Percentiles rank a stretch among this genome's conserved stretches.
Evolutionary conservation across 1,139 yeast species (phyloP).

Genomic region (Candida mesenterica): DNA sequence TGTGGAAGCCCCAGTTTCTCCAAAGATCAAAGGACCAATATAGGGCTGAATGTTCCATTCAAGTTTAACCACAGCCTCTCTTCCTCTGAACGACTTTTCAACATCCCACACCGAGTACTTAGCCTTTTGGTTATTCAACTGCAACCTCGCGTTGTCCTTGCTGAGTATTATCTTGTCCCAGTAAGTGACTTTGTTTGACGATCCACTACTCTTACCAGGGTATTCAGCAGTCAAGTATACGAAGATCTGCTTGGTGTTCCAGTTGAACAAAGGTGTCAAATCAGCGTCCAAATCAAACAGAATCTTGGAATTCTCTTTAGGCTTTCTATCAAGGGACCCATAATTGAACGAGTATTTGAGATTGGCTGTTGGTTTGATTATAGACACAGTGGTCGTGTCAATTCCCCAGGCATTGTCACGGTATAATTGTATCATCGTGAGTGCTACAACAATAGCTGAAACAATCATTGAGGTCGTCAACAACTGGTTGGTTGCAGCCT

Average conservation of each 20-base stretch:
- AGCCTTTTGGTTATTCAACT: constrained; percentile 54
- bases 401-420: constrained; percentile 43
- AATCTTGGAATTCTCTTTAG: constrained; percentile 78
- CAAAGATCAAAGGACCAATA: constrained; percentile 77
- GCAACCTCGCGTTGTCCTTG: constrained; percentile 57
- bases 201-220: constrained; percentile 54
- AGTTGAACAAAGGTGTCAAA: constrained; percentile 76
- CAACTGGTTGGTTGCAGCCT: constrained; percentile 55
- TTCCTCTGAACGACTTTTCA: constrained; percentile 60
- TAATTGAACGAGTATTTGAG: constrained; percentile 66
- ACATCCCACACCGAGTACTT: constrained; percentile 91
- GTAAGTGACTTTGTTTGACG: constrained; percentile 69
- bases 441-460: constrained; percentile 42
- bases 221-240: constrained; percentile 89
- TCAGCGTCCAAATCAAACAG: constrained; percentile 67
- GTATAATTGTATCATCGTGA: constrained; percentile 52
- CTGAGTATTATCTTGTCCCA: constrained; percentile 83
- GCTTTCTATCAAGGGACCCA: constrained; percentile 67
- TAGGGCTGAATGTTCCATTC: constrained; percentile 95
- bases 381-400: constrained; percentile 39
- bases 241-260: constrained; percentile 96
- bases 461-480: constrained; percentile 51
- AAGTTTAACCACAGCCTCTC: constrained; percentile 66
- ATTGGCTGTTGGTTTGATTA: constrained; percentile 41
- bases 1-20: constrained; percentile 44